Base-by-base conservation (phyloP, 2,329 filamentous ascomycete species). In the Ambrosiella cleistominuta region DNA sequence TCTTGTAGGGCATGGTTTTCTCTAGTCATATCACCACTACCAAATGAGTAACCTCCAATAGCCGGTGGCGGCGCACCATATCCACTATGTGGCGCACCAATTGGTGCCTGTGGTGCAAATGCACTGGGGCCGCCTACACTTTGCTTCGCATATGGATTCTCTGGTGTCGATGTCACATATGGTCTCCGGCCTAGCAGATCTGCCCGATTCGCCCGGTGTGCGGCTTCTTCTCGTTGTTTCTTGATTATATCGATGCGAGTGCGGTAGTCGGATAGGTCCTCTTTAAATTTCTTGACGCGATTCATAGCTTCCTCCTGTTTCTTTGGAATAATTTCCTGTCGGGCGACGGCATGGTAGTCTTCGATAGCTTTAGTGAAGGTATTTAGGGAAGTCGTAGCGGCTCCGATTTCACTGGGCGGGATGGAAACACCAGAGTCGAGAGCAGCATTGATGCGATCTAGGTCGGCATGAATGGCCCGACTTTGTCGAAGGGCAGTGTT, bases 251-350 rank as follows among this genome's bases (percentile, higher is more conserved):
- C 86, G 64, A 96, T 84, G 64, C 87, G 83, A 19, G 80, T 71
- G 40, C 88, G 80, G 68, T 89, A 95, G 57, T 90, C 87, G 55
- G 82, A 72, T 2, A 97, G 78, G 67, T 97, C 91, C 49, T 77
- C 70, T 60, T 88, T 83, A 71, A 98, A 98, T 65, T 82, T 88
- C 69, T 86, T 86, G 60, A 95, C 77, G 50, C 93, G 81, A 67
- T 94, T 88, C 63, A 81, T 76, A 0, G 91, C 93, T 67, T 97
- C 95, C 61, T 93, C 85, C 64, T 95, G 87, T 71, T 97, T 98
- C 61, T 87, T 85, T 3, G 86, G 79, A 59, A 95, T 90, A 38
- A 95, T 81, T 70, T 98, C 93, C 65, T 91, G 86, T 63, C 87
- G 86, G 1, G 90, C 85, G 37, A 95, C 81, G 58, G 79, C 78